Conservation (phyloP, 1,139 yeast genomes). For the Pichia sp. region DNA sequence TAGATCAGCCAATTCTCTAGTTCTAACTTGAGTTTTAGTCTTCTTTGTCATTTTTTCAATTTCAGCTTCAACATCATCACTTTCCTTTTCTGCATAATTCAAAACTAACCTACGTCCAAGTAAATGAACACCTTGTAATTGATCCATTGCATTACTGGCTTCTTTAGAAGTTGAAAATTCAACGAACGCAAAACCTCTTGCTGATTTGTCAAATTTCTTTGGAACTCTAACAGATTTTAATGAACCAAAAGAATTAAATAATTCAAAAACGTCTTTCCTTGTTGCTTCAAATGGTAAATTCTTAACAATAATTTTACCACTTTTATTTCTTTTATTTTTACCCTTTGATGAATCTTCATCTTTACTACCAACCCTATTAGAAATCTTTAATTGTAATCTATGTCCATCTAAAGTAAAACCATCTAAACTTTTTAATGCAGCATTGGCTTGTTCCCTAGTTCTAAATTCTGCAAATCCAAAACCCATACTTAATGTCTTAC, state of each 20-base stretch:
- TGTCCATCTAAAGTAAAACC: conserved; percentile 85
- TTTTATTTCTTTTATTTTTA: conserved; percentile 40
- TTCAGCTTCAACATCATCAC: conserved; percentile 82
- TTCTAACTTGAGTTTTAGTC: conserved; percentile 75
- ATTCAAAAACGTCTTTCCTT: conserved; percentile 81
- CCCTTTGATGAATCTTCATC: conserved; percentile 18
- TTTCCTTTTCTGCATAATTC: conserved; percentile 84
- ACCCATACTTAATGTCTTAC: conserved; percentile 80
- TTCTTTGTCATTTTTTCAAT: conserved; percentile 84
- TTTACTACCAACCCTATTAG: conserved; percentile 55
- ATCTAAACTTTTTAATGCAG: conserved; percentile 69
- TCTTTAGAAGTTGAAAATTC: conserved; percentile 85
- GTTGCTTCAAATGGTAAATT: conserved; percentile 96
- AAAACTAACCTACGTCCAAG: conserved; percentile 93
- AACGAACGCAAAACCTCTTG: conserved; percentile 97
- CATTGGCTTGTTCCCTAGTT: conserved; percentile 68
- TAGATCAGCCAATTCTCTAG: conserved; percentile 66
- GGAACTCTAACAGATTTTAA: conserved; percentile 94
- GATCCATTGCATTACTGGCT: conserved; percentile 94
- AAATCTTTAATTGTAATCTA: conserved; percentile 77
- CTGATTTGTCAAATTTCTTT: conserved; percentile 87
- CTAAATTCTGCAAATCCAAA: conserved; percentile 93
- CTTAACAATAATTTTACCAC: conserved; percentile 82
- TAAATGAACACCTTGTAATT: conserved; percentile 92
- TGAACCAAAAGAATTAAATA: conserved; percentile 92